Evolutionary conservation across 2,329 filamentous ascomycete species (phyloP), one percentile per base, ranked within the genome.

Genomic region (Ceratocystis albifundus): DNA sequence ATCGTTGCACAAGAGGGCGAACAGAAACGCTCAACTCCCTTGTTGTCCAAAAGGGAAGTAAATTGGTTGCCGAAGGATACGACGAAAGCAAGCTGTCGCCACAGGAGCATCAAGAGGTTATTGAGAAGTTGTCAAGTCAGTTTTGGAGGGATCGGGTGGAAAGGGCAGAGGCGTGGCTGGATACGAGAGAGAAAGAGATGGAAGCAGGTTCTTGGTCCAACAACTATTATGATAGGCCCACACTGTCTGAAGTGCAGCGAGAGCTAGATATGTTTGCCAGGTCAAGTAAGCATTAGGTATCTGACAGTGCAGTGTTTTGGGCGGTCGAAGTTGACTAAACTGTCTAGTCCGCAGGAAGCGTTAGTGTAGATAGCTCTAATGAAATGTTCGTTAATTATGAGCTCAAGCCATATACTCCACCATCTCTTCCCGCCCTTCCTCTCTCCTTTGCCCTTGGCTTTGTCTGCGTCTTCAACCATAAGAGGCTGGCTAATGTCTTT

Each of bases 61-160:
- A 75, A 67, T 74, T 84, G 4, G 75, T 82, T 1, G 71, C 83
- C 1, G 6, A 48, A 7, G 45, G 28, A 1, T 46, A 12, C 10
- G 36, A 4, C 15, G 3, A 41, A 41, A 41, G 36, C 3, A 10
- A 41, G 12, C 3, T 41, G 1, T 55, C 32, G 3, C 71, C 75
- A 32, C 72, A 72, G 65, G 75, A 75, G 65, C 77, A 71, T 50
- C 3, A 65, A 74, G 44, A 74, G 75, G 7, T 20, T 53, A n/a
- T 57, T 30, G 25, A 61, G 53, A 30, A 17, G 30, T 1, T 67
- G 15, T 79, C 80, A 0, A 74, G 72, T 45, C 71, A 73, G 1
- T 83, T 81, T 76, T 84, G 82, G 82, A 70, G 69, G 12, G 71
- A 69, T 32, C 81, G 83, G 72, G 74, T 83, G 61, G 71, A 75